phyloP scores from a whole-genome alignment of 2,329 filamentous ascomycete species.

The Exserohilum rostratum region DNA sequence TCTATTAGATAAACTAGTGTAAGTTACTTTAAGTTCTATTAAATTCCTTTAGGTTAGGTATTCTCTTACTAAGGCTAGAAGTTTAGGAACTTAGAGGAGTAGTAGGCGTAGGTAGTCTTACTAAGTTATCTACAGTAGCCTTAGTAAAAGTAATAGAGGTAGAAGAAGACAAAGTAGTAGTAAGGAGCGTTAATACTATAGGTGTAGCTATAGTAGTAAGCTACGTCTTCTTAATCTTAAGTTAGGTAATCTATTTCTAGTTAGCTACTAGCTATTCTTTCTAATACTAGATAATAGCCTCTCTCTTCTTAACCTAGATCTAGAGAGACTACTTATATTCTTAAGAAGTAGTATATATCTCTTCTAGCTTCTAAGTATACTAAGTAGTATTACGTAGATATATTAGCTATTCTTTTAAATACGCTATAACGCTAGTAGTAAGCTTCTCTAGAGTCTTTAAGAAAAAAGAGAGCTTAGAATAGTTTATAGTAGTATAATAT shows the following conservation, averaged over 20 bases:
- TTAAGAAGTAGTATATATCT: too few species aligned
- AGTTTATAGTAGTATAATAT: too few species aligned
- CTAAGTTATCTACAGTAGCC: neutral
- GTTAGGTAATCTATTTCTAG: conserved; percentile 1
- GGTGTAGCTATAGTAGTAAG: neutral
- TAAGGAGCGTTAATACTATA: neutral
- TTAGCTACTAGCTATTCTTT: neutral
- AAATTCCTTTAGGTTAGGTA: conserved; percentile 2
- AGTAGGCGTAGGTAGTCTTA: neutral
- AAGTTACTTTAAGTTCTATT: neutral
- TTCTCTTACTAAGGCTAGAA: conserved; percentile 1
- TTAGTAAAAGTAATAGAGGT: neutral
- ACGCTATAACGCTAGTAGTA: too few species aligned
- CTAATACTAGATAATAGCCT: neutral
- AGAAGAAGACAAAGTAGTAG: neutral
- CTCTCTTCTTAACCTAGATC: neutral
- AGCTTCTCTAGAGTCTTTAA: too few species aligned
- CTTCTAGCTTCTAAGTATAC: too few species aligned
- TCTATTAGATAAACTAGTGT: neutral
- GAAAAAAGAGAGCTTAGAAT: too few species aligned
- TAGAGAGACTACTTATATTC: neutral
- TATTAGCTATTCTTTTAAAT: too few species aligned
- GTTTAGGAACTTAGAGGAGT: neutral
- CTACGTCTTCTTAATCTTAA: neutral
- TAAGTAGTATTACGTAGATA: too few species aligned